These are phyloP conservation scores for Perilla frutescens DNA, from an alignment of 257 asterid species.

Conservation along the genomic window DNA sequence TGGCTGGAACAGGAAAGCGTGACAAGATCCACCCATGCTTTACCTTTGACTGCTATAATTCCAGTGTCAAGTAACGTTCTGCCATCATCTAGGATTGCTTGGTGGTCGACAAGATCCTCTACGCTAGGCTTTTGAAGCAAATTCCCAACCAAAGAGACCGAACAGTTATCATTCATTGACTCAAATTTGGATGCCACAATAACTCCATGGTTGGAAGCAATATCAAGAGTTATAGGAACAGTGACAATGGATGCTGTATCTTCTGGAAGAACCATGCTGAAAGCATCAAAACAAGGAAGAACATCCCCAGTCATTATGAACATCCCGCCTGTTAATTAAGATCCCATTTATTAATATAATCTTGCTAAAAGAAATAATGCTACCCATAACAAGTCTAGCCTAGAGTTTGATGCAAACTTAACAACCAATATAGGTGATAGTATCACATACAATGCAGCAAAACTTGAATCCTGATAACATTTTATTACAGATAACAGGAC, in stretches of 20 bases:
- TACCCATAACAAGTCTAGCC: slow-evolving; percentile 24
- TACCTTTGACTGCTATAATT: slow-evolving; percentile 89
- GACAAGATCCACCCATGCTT: slow-evolving; percentile 90
- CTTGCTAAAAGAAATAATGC: slow-evolving; percentile 17
- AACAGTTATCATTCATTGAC: slow-evolving; percentile 41
- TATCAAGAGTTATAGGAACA: slow-evolving; percentile 90
- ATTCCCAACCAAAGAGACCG: slow-evolving; percentile 70
- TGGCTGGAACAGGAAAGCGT: slow-evolving; percentile 74
- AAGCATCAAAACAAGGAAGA: slow-evolving; percentile 99
- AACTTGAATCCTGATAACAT: slow-evolving; percentile 37
- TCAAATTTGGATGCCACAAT: slow-evolving; percentile 78
- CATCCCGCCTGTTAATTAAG: slow-evolving; percentile 74
- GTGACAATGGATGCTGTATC: slow-evolving; percentile 84
- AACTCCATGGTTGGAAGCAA: slow-evolving; percentile 97
- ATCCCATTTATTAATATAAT: slow-evolving; percentile 28
- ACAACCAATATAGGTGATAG: slow-evolving; percentile 33
- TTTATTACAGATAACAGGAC: slow-evolving; percentile 39
- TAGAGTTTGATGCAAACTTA: slow-evolving; percentile 28
- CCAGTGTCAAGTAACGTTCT: slow-evolving; percentile 96
- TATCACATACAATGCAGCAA: slow-evolving; percentile 39
- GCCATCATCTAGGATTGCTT: slow-evolving; percentile 87
- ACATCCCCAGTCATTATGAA: slow-evolving; percentile 99
- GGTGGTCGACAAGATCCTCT: slow-evolving; percentile 69
- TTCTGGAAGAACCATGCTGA: slow-evolving; percentile 83
- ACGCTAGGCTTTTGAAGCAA: slow-evolving; percentile 91